Conservation (phyloP, 2,329 filamentous ascomycete genomes). For the Lasiodiplodia hormozganensis region DNA sequence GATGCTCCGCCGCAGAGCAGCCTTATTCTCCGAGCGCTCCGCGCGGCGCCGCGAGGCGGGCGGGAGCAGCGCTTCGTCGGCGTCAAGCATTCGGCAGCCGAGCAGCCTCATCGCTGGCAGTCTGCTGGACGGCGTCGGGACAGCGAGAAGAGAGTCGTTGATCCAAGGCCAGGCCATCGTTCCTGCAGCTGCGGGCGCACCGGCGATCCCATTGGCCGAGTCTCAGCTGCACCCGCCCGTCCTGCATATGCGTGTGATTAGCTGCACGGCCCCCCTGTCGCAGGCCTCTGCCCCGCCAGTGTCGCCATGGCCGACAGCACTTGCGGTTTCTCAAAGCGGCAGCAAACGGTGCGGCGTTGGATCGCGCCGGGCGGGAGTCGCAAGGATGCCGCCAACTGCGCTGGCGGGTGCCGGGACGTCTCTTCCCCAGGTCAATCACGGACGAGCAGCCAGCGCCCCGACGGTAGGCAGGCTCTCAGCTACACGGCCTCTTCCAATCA, state of each 20-base stretch:
- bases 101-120: not conserved
- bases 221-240: conserved; percentile 28
- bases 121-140: conserved; percentile 9
- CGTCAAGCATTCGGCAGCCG: conserved; percentile 10
- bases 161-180: conserved; percentile 29
- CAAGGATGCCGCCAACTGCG: not conserved
- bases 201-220: conserved; percentile 27
- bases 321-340: conserved; percentile 24
- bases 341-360: conserved; percentile 23
- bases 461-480: conserved; percentile 12
- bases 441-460: conserved; percentile 14
- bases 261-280: conserved; percentile 27
- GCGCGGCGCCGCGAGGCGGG: not conserved
- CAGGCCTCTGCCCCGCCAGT: conserved; percentile 21
- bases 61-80: not conserved
- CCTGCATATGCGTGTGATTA: conserved; percentile 31
- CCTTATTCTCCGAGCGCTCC: conserved; percentile 20
- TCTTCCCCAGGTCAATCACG: conserved; percentile 8
- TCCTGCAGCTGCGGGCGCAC: conserved; percentile 28
- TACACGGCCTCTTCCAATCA: conserved; percentile 28
- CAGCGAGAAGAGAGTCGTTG: not conserved
- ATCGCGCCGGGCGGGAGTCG: conserved; percentile 1
- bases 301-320: conserved; percentile 20
- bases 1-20: not conserved
- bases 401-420: conserved; percentile 15